A percentile compares a stretch with the other conserved stretches of the same genome.
phyloP scores from a whole-genome alignment of 192 early-diverging fungal genomes.

The Rhizoclosmatium sp. region DNA sequence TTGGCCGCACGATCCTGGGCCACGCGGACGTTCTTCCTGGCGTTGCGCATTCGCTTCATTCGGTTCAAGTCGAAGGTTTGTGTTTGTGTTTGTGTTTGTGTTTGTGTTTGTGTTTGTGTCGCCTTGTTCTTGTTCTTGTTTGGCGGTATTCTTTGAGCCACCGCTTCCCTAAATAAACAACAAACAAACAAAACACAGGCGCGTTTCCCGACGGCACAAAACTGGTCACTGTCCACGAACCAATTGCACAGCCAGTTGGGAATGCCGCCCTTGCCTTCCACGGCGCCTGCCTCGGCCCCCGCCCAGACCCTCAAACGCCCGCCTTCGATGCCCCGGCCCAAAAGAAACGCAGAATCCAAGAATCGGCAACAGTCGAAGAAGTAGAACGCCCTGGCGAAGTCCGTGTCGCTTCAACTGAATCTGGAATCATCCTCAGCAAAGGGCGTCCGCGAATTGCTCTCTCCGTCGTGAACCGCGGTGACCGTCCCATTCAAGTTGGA shows the following conservation, averaged over 20 bases:
- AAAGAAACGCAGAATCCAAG: neutral
- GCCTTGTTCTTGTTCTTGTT: neutral
- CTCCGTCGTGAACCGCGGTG: constrained; percentile 90
- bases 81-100: constrained; percentile 5
- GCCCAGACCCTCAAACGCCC: constrained; percentile 40
- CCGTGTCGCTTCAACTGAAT: constrained; percentile 64
- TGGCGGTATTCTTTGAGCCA: neutral
- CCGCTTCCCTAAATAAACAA: neutral
- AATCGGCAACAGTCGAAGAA: neutral
- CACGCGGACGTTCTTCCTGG: constrained; percentile 80
- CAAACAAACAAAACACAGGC: constrained; percentile 76
- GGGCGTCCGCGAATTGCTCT: constrained; percentile 74
- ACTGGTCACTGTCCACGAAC: constrained; percentile 92
- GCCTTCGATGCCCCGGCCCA: neutral
- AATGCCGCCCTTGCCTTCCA: constrained; percentile 85
- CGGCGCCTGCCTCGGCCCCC: constrained; percentile 85
- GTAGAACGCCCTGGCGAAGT: constrained; percentile 35
- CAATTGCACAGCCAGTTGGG: constrained; percentile 84
- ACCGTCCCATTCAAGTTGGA: constrained; percentile 94
- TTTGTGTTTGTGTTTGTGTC: neutral
- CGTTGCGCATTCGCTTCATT: constrained; percentile 73
- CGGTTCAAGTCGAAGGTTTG: constrained; percentile 59
- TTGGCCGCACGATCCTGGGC: constrained; percentile 89
- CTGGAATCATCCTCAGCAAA: constrained; percentile 79
- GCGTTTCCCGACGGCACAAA: constrained; percentile 95